Evolutionary conservation across 164 flowering plant species (phyloP).

Genomic region (Chloranthus sessilifolius): DNA sequence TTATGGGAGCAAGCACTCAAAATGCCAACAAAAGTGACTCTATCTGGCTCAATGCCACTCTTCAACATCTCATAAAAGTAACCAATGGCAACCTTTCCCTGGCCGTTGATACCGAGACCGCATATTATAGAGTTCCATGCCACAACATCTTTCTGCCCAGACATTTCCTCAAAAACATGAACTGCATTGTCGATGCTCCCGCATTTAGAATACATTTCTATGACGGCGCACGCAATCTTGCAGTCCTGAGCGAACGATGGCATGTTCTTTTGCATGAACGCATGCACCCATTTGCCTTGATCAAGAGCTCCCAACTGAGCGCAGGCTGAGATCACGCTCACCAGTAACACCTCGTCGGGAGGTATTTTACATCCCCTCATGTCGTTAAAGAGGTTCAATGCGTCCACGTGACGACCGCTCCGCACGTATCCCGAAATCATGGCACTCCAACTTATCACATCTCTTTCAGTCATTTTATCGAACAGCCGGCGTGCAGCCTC

Average conservation of each 20-base stretch:
- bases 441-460: conserved; percentile 66
- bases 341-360: conserved; percentile 56
- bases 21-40: conserved; percentile 49
- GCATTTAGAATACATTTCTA: conserved; percentile 61
- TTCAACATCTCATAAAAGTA: conserved; percentile 46
- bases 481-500: conserved; percentile 42
- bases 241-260: conserved; percentile 31
- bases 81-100: conserved; percentile 27
- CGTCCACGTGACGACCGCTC: conserved; percentile 29
- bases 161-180: conserved; percentile 40
- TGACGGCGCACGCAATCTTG: conserved; percentile 26
- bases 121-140: conserved; percentile 66
- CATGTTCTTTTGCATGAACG: conserved; percentile 39
- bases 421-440: conserved; percentile 56
- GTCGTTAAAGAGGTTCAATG: conserved; percentile 29
- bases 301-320: conserved; percentile 33
- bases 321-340: conserved; percentile 57
- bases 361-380: conserved; percentile 49
- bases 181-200: conserved; percentile 57
- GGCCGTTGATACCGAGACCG: conserved; percentile 47
- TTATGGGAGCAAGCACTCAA: conserved; percentile 66
- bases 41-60: conserved; percentile 53
- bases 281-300: conserved; percentile 57
- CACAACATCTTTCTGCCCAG: conserved; percentile 45
- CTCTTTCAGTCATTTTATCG: conserved; percentile 42